Percentiles rank a stretch among this genome's conserved stretches.
Conservation (phyloP, 2,329 filamentous ascomycete genomes). For the Xylaria sp. region DNA sequence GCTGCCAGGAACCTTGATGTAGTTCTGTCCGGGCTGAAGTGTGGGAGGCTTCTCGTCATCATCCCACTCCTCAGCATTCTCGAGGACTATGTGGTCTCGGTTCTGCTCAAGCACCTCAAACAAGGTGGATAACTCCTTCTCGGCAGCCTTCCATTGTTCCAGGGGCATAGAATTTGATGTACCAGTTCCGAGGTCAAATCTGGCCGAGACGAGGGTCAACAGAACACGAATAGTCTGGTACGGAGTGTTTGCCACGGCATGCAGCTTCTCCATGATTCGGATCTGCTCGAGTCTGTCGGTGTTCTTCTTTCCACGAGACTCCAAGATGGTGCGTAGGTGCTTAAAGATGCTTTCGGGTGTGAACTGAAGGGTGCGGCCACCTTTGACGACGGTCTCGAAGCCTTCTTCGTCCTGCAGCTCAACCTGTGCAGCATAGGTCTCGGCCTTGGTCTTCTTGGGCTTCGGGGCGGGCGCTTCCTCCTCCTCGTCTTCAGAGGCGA, state of each 20-base stretch:
- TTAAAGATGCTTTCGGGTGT: constrained; percentile 99
- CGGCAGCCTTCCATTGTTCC: constrained; percentile 96
- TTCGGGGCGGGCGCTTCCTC: constrained; percentile 68
- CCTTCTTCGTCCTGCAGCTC: constrained; percentile 80
- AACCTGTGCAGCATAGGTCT: constrained; percentile 61
- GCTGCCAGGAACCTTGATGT: constrained; percentile 93
- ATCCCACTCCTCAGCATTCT: constrained; percentile 97
- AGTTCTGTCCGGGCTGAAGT: constrained; percentile 76
- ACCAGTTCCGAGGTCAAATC: constrained; percentile 91
- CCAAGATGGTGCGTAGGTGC: constrained; percentile 90
- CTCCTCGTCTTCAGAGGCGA: constrained; percentile 72
- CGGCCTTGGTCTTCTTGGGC: constrained; percentile 63
- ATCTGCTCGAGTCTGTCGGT: constrained; percentile 96
- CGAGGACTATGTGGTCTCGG: constrained; percentile 84
- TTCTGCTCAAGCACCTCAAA: constrained; percentile 82
- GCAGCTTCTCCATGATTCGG: constrained; percentile 94
- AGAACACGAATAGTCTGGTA: constrained; percentile 96
- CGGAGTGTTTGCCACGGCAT: constrained; percentile 86
- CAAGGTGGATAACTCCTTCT: constrained; percentile 83
- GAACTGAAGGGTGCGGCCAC: constrained; percentile 88
- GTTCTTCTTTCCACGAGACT: constrained; percentile 98
- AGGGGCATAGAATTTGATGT: constrained; percentile 83
- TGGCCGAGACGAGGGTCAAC: constrained; percentile 88
- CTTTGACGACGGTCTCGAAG: constrained; percentile 88
- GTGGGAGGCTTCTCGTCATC: constrained; percentile 94